These are phyloP conservation scores for Carallia pectinifolia DNA, from an alignment of 345 rosid species.

Conservation along the genomic window DNA sequence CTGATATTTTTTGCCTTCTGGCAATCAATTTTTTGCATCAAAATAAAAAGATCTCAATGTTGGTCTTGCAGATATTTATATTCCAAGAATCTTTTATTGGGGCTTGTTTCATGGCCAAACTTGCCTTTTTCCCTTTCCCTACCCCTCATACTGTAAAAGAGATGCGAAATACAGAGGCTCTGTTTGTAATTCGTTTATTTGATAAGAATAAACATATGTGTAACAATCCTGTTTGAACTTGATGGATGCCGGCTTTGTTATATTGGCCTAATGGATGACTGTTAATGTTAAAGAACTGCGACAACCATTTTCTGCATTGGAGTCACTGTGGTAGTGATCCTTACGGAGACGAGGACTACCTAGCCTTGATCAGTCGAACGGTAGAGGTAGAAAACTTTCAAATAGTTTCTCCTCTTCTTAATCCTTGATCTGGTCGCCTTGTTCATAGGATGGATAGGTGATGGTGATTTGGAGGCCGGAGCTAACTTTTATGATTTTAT, in stretches of 20 bases:
- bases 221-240: neutral
- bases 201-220: neutral
- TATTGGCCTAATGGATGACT: too few species aligned
- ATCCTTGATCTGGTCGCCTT: too few species aligned
- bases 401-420: too few species aligned
- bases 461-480: too few species aligned
- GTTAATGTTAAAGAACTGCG: too few species aligned
- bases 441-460: too few species aligned
- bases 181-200: neutral
- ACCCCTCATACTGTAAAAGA: neutral
- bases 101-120: constrained; percentile 1
- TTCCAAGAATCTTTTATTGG: constrained; percentile 4
- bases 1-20: constrained; percentile 26
- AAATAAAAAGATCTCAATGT: constrained; percentile 30
- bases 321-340: too few species aligned
- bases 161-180: neutral
- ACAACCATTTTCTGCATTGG: too few species aligned
- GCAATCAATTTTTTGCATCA: constrained; percentile 2
- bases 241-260: neutral
- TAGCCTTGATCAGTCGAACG: too few species aligned
- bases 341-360: too few species aligned
- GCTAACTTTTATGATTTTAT: too few species aligned
- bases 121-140: constrained; percentile 8
- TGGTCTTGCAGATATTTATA: constrained; percentile 20
- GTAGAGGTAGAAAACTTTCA: too few species aligned